Base-by-base conservation (phyloP, 1,139 yeast species). In the Diutina pseudorugosa region DNA sequence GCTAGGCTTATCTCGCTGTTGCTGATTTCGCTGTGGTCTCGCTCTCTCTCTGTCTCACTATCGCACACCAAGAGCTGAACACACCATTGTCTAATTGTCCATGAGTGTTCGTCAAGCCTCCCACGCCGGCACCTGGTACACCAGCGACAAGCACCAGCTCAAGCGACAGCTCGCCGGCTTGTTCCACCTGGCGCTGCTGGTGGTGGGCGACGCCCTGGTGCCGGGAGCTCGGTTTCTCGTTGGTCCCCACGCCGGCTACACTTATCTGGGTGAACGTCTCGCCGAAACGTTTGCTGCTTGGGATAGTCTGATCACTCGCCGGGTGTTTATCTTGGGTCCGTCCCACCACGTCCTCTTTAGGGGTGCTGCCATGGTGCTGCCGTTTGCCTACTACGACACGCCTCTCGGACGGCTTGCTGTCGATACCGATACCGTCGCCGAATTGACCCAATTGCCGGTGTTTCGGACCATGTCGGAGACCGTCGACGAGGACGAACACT, bases 41-140 rank as follows among this genome's bases (percentile, higher is more conserved):
- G 6, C 4, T 7, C 25, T 23, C 25, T 7, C 25, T 23, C 25
- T 23, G 6, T 23, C 25, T 23, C 12, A 30, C 36, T 14, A 4
- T 30, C 36, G n/a, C 36, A 4, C 14, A 4, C 36, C 12, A 6
- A 7, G 30, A 9, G 30, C n/a, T 30, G 14, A 11, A 11, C n/a
- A 9, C 36, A 14, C 36, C 36, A 30, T 14, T n/a, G n/a, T n/a
- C n/a, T n/a, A n/a, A n/a, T n/a, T n/a, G n/a, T 30, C 36, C 36
- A 68, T 70, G 71, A 57, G 64, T 52, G 60, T 68, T 42, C 73
- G 91, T 52, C 73, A 77, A 5, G 95, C 96, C 0, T 76, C 95
- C 2, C 97, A 90, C 63, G 84, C 96, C 1, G 97, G 97, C 1
- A 68, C 87, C 1, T 93, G 98, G 98, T 93, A 93, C 65, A 63